Evolutionary conservation across 2,329 filamentous ascomycete species (phyloP).

Genomic region (Ophioceras dolichostomum): DNA sequence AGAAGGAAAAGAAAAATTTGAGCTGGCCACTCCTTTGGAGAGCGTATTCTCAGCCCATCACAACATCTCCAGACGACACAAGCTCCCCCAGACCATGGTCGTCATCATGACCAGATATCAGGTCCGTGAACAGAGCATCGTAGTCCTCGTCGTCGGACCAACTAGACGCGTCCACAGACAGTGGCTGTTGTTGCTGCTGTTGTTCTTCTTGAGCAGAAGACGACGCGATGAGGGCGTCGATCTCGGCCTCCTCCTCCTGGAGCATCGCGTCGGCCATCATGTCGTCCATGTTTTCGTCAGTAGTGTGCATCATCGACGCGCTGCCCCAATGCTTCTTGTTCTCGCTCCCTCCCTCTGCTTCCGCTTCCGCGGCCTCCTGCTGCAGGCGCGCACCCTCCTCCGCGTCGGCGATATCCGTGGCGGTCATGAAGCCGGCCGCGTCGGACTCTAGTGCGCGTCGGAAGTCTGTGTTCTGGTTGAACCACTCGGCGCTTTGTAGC

Average conservation of each 20-base stretch:
- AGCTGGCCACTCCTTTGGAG: no score
- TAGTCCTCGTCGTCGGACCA: slow-evolving; percentile 47
- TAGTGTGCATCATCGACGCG: slow-evolving; percentile 4
- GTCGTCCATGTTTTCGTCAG: slow-evolving; percentile 24
- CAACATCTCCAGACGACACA: slow-evolving; percentile 28
- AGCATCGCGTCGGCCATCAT: slow-evolving; percentile 40
- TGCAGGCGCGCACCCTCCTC: slow-evolving; percentile 20
- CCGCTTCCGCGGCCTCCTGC: slow-evolving; percentile 16
- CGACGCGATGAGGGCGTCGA: slow-evolving; percentile 39
- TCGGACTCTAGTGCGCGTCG: slow-evolving; percentile 25
- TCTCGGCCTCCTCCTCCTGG: slow-evolving; percentile 39
- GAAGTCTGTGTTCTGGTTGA: slow-evolving; percentile 22
- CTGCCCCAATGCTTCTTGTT: no score
- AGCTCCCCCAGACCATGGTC: no score
- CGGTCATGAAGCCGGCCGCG: slow-evolving; percentile 26
- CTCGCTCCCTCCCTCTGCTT: slow-evolving; percentile 8
- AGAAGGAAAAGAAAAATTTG: no score
- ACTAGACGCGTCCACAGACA: slow-evolving; percentile 18
- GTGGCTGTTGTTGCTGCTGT: no score
- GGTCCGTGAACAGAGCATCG: slow-evolving; percentile 53
- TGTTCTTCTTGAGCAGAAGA: slow-evolving; percentile 10
- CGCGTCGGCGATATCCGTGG: slow-evolving; percentile 39
- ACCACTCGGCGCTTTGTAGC: slow-evolving; percentile 30
- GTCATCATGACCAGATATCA: slow-evolving; percentile 34
- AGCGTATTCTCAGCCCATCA: slow-evolving; percentile 34